These are phyloP conservation scores for Thelonectria rubi DNA, from an alignment of 2,329 filamentous ascomycete genomes.

Conservation along the genomic window DNA sequence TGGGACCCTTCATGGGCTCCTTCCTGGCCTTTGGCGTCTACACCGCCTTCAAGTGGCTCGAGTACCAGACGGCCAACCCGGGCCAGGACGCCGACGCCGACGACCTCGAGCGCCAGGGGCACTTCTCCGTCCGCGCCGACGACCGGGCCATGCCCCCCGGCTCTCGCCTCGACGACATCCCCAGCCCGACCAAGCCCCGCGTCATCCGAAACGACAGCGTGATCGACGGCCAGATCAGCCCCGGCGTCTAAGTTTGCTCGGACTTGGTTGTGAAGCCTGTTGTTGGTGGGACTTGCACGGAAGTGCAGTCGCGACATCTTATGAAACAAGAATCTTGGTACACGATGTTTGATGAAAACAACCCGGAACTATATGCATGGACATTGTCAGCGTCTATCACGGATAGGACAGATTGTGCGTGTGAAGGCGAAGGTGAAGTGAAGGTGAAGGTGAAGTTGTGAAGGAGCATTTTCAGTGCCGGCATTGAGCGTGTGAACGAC, in stretches of 20 bases:
- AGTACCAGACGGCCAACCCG: slow-evolving; percentile 61
- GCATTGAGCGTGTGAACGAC: neutral
- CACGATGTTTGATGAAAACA: slow-evolving; percentile 15
- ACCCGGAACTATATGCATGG: slow-evolving; percentile 21
- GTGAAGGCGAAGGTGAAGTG: neutral
- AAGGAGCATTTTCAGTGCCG: neutral
- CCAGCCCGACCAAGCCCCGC: slow-evolving; percentile 21
- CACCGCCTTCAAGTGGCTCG: slow-evolving; percentile 58
- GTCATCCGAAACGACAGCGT: slow-evolving; percentile 36
- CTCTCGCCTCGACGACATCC: slow-evolving; percentile 31
- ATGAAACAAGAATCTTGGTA: slow-evolving; percentile 1
- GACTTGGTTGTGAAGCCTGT: neutral
- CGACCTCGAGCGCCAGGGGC: slow-evolving; percentile 36
- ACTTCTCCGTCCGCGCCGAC: slow-evolving; percentile 7
- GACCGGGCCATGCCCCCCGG: slow-evolving; percentile 23
- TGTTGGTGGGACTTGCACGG: neutral
- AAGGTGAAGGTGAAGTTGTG: neutral
- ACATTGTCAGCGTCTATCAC: slow-evolving; percentile 29
- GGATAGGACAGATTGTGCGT: neutral
- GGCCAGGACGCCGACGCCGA: slow-evolving; percentile 55
- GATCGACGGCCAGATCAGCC: slow-evolving; percentile 32
- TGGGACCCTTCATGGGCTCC: slow-evolving; percentile 61
- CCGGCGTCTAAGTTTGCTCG: neutral
- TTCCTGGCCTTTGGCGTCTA: slow-evolving; percentile 61
- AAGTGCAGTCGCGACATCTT: neutral